Evolutionary conservation across 2,329 filamentous ascomycete species (phyloP).

Genomic region (Cladobotryum protrusum): DNA sequence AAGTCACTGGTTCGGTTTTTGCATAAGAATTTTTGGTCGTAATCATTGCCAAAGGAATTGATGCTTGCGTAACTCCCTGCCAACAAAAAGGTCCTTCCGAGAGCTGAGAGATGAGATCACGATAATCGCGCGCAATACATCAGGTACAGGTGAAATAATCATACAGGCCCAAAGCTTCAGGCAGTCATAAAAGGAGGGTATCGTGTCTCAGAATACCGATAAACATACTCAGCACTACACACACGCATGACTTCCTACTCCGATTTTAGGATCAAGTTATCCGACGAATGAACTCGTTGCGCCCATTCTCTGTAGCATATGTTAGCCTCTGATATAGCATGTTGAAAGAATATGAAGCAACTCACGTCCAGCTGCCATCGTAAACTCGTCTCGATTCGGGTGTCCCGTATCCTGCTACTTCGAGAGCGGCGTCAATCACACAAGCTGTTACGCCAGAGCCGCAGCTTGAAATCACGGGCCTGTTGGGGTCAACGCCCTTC

Average conservation of each 20-base stretch:
- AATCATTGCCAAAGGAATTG: no score
- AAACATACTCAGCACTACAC: constrained; percentile 2
- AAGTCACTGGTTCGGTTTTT: no score
- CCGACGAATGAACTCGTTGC: constrained; percentile 54
- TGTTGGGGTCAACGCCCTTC: constrained; percentile 72
- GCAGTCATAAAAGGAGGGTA: constrained; percentile 11
- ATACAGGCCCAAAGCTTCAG: constrained; percentile 7
- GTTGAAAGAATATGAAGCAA: constrained; percentile 20
- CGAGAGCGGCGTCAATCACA: constrained; percentile 80
- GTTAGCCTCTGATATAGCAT: not conserved
- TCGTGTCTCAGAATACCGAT: constrained; percentile 12
- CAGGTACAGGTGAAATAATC: constrained; percentile 8
- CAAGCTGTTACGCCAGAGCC: constrained; percentile 93
- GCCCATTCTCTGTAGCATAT: constrained; percentile 53
- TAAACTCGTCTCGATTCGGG: constrained; percentile 69
- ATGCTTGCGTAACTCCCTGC: not conserved
- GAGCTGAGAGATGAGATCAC: constrained; percentile 11
- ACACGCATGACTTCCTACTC: constrained; percentile 19
- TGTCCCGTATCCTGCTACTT: constrained; percentile 67
- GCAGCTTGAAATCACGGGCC: constrained; percentile 80
- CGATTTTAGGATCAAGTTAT: constrained; percentile 56
- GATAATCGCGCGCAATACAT: constrained; percentile 9
- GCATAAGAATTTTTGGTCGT: no score
- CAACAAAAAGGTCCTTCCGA: not conserved
- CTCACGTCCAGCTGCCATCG: constrained; percentile 97